Evolutionary conservation across 2,329 filamentous ascomycete species (phyloP).

Genomic region (Bipolaris victoriae): DNA sequence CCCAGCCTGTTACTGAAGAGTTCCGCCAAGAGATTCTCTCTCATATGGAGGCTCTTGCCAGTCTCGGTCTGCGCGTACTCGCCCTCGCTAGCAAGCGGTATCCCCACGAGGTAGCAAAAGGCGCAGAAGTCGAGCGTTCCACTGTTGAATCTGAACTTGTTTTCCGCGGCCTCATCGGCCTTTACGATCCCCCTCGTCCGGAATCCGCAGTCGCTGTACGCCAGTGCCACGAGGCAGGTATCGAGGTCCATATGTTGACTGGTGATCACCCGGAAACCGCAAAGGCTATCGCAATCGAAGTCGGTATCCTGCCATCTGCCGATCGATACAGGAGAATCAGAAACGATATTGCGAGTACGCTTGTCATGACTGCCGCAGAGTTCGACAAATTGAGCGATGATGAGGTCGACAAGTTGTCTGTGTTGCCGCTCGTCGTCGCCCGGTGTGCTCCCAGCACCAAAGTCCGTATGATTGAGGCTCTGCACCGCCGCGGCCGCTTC

Average conservation of each 20-base stretch:
- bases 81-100: constrained; percentile 63
- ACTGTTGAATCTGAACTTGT: constrained; percentile 70
- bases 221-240: constrained; percentile 41
- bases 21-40: constrained; percentile 63
- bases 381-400: constrained; percentile 53
- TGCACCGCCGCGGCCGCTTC: constrained; percentile 51
- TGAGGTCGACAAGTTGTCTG: constrained; percentile 49
- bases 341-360: constrained; percentile 34
- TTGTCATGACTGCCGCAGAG: constrained; percentile 46
- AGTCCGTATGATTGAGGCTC: constrained; percentile 53
- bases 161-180: constrained; percentile 78
- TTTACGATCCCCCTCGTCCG: constrained; percentile 82
- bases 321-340: constrained; percentile 29
- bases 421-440: constrained; percentile 52
- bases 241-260: constrained; percentile 56
- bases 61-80: constrained; percentile 71
- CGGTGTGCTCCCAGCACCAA: constrained; percentile 55
- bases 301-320: constrained; percentile 51
- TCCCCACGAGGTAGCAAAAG: constrained; percentile 43
- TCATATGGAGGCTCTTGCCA: constrained; percentile 71
- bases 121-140: constrained; percentile 57
- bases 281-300: constrained; percentile 54
- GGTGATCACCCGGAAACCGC: constrained; percentile 55
- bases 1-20: constrained; percentile 55
- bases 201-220: constrained; percentile 68